These are phyloP conservation scores for Agrocybe chaxingu DNA, from an alignment of 768 basidiomycete species.

Conservation along the genomic window DNA sequence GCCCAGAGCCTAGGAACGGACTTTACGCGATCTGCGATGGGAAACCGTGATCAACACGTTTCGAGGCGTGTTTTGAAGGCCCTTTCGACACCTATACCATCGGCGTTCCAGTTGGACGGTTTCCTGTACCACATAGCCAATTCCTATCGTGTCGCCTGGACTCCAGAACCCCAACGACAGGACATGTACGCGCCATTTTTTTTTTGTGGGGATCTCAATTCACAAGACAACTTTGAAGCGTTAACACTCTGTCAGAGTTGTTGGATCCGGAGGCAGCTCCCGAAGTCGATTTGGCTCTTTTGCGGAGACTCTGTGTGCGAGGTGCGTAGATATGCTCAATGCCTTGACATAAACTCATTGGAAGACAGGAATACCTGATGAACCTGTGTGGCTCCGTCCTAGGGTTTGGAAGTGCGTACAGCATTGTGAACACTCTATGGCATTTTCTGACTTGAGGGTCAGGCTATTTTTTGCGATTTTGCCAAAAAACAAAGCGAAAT, in stretches of 20 bases:
- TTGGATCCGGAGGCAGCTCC: slow-evolving; percentile 48
- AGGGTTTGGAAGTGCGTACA: slow-evolving; percentile 70
- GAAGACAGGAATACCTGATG: slow-evolving; percentile 61
- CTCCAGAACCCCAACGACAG: slow-evolving; percentile 55
- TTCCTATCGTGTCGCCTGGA: slow-evolving; percentile 55
- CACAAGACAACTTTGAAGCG: slow-evolving; percentile 30
- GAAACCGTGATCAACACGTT: slow-evolving; percentile 51
- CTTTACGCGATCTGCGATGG: slow-evolving; percentile 50
- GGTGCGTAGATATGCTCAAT: slow-evolving; percentile 39
- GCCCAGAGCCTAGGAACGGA: slow-evolving; percentile 53
- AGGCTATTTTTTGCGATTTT: slow-evolving; percentile 66
- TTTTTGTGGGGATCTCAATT: neutral
- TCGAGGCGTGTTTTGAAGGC: slow-evolving; percentile 53
- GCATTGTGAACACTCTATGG: neutral
- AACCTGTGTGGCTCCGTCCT: slow-evolving; percentile 73
- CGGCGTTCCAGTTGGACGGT: slow-evolving; percentile 52
- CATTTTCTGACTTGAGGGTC: slow-evolving; percentile 2
- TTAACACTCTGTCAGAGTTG: slow-evolving; percentile 56
- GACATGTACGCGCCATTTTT: slow-evolving; percentile 47
- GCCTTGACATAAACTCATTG: slow-evolving; percentile 4
- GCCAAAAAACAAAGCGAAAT: slow-evolving; percentile 51
- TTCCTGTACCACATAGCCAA: slow-evolving; percentile 54
- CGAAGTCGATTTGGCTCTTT: slow-evolving; percentile 50
- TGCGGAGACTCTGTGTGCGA: slow-evolving; percentile 56
- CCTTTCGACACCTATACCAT: slow-evolving; percentile 49